These are phyloP conservation scores for Populus nigra DNA, from an alignment of 345 rosid species.

Conservation along the genomic window DNA sequence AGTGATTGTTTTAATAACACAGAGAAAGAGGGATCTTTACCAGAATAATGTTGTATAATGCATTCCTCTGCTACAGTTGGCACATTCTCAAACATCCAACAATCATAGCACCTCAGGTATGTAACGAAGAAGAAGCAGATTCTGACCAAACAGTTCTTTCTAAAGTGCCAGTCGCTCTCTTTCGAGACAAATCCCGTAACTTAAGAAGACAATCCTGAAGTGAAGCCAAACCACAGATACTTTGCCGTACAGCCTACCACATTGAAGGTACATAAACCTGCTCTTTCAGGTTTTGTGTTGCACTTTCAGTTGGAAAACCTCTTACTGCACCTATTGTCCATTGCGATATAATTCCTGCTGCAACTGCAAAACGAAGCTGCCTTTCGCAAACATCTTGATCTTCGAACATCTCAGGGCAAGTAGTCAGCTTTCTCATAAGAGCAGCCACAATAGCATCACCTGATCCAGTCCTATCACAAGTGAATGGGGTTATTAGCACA, in stretches of 20 bases:
- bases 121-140: neutral
- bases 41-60: neutral
- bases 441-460: constrained; percentile 96
- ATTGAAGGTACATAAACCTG: constrained; percentile 91
- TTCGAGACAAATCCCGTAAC: neutral
- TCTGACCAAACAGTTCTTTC: neutral
- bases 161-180: neutral
- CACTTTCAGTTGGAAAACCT: constrained; percentile 93
- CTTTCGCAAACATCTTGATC: constrained; percentile 72
- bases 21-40: too few relatives aligned
- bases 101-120: neutral
- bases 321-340: constrained; percentile 92
- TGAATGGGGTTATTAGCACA: constrained; percentile 79
- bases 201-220: neutral
- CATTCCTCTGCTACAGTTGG: neutral
- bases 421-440: constrained; percentile 75
- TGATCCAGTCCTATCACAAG: constrained; percentile 92
- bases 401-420: constrained; percentile 70
- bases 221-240: neutral
- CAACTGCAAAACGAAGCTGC: constrained; percentile 82
- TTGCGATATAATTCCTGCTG: constrained; percentile 87
- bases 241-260: constrained; percentile 52
- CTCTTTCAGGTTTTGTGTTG: constrained; percentile 84
- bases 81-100: neutral
- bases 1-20: too few relatives aligned